Evolutionary conservation across 2,329 filamentous ascomycete species (phyloP).

Genomic region (Trichoderma koningiopsis): DNA sequence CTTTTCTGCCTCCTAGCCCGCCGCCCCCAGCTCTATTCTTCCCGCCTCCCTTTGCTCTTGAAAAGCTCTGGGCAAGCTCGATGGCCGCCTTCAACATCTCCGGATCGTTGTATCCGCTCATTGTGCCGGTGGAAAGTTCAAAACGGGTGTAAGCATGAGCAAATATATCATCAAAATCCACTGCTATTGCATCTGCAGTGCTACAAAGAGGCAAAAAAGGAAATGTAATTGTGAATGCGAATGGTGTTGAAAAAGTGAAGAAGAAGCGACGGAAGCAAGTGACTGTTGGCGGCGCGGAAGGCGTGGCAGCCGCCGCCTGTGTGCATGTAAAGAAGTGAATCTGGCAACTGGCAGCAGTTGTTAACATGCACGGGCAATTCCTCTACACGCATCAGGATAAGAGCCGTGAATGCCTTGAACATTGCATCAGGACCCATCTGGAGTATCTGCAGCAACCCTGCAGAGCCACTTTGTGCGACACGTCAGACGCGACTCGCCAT

Average conservation of each 20-base stretch:
- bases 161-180: neutral
- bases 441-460: neutral
- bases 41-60: slow-evolving; percentile 9
- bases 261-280: neutral
- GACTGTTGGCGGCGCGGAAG: neutral
- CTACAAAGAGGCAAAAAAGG: no score
- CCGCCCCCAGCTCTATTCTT: neutral
- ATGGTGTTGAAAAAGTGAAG: neutral
- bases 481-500: neutral
- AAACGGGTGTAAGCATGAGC: neutral
- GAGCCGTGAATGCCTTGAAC: neutral
- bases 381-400: neutral
- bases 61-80: slow-evolving; percentile 35
- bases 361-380: neutral
- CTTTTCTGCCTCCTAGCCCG: neutral
- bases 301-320: neutral
- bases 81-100: slow-evolving; percentile 35
- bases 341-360: neutral
- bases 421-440: neutral
- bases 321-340: neutral
- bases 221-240: neutral
- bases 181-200: neutral
- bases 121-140: slow-evolving; percentile 8
- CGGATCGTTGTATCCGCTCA: slow-evolving; percentile 32
- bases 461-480: neutral